Evolutionary conservation across 1,139 yeast genomes (phyloP), one percentile per base, ranked within the genome.

Genomic region (Saccharomycopsis hybrid): DNA sequence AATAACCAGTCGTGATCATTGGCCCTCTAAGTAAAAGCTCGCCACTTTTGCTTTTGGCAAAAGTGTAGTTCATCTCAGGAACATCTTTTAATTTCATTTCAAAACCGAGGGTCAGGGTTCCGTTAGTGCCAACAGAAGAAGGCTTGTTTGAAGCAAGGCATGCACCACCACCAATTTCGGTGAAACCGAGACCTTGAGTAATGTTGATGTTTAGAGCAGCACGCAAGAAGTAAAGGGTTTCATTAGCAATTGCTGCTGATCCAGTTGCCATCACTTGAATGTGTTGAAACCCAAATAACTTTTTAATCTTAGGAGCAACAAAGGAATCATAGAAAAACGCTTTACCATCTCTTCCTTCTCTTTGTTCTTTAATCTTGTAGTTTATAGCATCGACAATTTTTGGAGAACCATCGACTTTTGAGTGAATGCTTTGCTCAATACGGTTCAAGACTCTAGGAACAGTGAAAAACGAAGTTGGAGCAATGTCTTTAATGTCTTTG

Each of bases 391-490:
- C 57, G 36, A 67, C 58, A 3, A 70, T 64, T 30, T 65, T 50
- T 32, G 59, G 59, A 4, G 69, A 69, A 5, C 59, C 63, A 7
- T 32, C 27, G 9, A 70, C 68, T 2, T 64, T 58, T 5, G 65
- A 62, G 63, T 60, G 71, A 66, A 57, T 63, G 52, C 64, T 72
- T 61, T 62, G 70, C 58, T 80, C 86, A 49, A 82, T 64, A 60
- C 78, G 74, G 53, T 80, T 76, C 61, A 72, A 76, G 9, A 82
- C 75, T 54, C 88, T 69, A 2, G 88, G 88, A 41, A 82, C 88
- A 56, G 76, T 73, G 37, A 73, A 63, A 61, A 80, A 64, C 47
- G 65, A 65, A 41, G 69, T 65, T 2, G 86, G 86, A 59, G 73
- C 76, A 56, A 70, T 65, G 13, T 66, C 59, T 54, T 67, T 67